phyloP scores from a whole-genome alignment of 306 rosid genomes.

The Sindora glabra region DNA sequence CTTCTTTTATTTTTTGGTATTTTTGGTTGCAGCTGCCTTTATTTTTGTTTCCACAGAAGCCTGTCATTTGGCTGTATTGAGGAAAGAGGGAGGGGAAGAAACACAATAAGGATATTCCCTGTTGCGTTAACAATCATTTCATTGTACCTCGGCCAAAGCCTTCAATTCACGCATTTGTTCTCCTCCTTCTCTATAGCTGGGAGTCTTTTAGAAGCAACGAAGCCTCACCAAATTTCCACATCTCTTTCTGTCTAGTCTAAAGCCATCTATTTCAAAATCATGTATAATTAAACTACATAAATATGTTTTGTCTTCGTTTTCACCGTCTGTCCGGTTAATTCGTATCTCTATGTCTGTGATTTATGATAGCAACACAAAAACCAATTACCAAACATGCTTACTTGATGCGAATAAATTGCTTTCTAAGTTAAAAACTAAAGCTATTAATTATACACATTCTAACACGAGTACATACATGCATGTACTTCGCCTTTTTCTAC shows the following conservation, averaged over 20 bases:
- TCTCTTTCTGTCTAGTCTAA: neutral
- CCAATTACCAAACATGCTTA: conserved; percentile 1
- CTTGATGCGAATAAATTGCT: neutral
- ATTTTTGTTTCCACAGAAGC: neutral
- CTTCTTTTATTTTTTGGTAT: neutral
- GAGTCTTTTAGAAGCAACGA: conserved; percentile 16
- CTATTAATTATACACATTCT: neutral
- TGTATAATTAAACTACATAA: neutral
- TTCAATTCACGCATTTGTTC: conserved; percentile 23
- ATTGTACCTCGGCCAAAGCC: conserved; percentile 1
- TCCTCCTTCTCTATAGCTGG: neutral
- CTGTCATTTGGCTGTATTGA: neutral
- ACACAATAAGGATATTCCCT: conserved; percentile 8
- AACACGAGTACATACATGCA: no score
- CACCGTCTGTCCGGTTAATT: no score
- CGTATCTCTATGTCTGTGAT: neutral
- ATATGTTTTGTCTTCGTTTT: no score
- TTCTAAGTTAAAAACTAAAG: conserved; percentile 10
- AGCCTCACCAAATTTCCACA: neutral
- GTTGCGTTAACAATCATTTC: conserved; percentile 15
- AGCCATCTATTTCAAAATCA: conserved; percentile 8
- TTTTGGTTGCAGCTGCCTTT: neutral
- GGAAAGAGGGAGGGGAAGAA: conserved; percentile 5
- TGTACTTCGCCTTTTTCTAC: no score
- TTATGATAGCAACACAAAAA: no score